A percentile compares a stretch with the other conserved stretches of the same genome.
These are phyloP conservation scores for Fraxinus xanthoxyloides DNA, from an alignment of 305 asterid species.

Conservation along the genomic window DNA sequence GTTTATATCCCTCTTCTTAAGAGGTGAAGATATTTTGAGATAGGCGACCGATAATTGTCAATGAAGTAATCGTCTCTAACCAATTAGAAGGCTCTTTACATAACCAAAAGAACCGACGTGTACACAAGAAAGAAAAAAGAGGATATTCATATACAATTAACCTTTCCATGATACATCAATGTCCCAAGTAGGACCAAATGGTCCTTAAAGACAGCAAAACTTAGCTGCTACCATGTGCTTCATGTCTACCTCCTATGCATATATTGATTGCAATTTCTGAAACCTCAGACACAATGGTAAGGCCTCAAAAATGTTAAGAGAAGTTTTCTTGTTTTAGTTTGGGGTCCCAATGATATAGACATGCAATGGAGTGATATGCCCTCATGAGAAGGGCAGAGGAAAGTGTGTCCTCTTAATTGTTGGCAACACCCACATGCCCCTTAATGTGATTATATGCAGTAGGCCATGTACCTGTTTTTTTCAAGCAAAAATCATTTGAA, in stretches of 20 bases:
- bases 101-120: neutral
- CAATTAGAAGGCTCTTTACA: neutral
- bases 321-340: constrained; percentile 7
- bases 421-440: constrained; percentile 12
- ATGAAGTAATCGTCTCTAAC: neutral
- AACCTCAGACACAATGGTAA: neutral
- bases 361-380: constrained; percentile 3
- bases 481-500: neutral
- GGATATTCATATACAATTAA: neutral
- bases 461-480: neutral
- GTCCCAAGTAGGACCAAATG: constrained; percentile 2
- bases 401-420: neutral
- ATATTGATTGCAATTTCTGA: neutral
- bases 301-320: constrained; percentile 1
- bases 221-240: constrained; percentile 13
- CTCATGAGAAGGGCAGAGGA: constrained; percentile 8
- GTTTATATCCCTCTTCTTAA: neutral
- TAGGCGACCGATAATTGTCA: neutral
- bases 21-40: neutral
- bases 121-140: neutral
- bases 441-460: constrained; percentile 18
- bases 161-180: neutral
- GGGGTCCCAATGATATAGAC: neutral
- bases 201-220: neutral
- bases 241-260: neutral